Evolutionary conservation across 2,329 filamentous ascomycete genomes (phyloP).

Genomic region (Sporothrix euskadiensis): DNA sequence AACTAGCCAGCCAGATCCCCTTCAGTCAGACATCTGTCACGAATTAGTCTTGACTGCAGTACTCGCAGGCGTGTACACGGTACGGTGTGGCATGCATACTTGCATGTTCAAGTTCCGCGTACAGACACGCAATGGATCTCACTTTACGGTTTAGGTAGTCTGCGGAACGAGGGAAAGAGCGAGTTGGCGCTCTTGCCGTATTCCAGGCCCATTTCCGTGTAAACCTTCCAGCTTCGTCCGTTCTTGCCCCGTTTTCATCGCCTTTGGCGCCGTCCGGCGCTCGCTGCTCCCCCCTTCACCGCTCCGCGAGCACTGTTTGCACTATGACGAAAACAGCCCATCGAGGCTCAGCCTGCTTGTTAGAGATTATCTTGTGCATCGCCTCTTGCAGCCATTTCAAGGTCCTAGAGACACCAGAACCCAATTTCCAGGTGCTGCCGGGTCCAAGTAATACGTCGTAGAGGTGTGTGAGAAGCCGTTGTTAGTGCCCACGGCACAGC

Average conservation of each 20-base stretch:
- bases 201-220: neutral
- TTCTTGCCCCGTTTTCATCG: neutral
- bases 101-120: neutral
- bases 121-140: slow-evolving; percentile 6
- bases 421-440: neutral
- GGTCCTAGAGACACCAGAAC: neutral
- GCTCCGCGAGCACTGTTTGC: neutral
- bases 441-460: neutral
- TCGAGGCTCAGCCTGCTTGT: neutral
- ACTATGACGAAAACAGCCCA: neutral
- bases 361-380: neutral
- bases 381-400: neutral
- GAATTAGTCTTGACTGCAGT: neutral
- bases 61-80: neutral
- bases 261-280: neutral
- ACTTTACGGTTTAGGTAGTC: neutral
- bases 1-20: neutral
- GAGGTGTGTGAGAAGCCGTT: neutral
- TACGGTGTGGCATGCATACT: neutral
- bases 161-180: neutral
- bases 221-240: neutral
- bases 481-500: neutral
- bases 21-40: neutral
- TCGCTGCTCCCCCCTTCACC: neutral
- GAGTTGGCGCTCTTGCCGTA: neutral